A percentile compares a stretch with the other conserved stretches of the same genome.
phyloP scores from a whole-genome alignment of 1,284 basidiomycete genomes.

The Schizophyllum amplum region DNA sequence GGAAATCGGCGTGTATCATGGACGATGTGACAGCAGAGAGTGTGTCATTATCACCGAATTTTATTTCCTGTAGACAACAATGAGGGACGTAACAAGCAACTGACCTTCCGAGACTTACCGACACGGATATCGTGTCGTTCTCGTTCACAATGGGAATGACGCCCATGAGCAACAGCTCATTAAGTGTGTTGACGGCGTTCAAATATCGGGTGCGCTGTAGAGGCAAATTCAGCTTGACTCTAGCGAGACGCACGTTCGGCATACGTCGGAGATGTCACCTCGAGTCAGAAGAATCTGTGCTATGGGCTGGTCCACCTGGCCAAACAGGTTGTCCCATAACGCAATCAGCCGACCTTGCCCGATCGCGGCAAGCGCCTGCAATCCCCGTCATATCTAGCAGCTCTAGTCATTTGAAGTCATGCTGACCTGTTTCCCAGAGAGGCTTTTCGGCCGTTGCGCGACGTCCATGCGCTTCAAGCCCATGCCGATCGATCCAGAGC shows the following conservation, averaged over 20 bases:
- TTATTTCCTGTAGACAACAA: slow-evolving; percentile 71
- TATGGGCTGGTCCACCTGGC: slow-evolving; percentile 88
- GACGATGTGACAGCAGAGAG: slow-evolving; percentile 94
- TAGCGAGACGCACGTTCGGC: slow-evolving; percentile 24
- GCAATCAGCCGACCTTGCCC: slow-evolving; percentile 95
- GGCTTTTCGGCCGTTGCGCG: slow-evolving; percentile 70
- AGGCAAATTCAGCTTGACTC: slow-evolving; percentile 15
- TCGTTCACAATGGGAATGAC: slow-evolving; percentile 95
- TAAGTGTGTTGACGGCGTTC: slow-evolving; percentile 91
- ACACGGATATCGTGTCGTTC: slow-evolving; percentile 93
- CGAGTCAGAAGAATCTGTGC: slow-evolving; percentile 93
- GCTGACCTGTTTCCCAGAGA: slow-evolving; percentile 83
- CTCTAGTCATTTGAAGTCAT: neutral
- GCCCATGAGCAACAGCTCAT: slow-evolving; percentile 82
- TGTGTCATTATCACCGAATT: slow-evolving; percentile 99
- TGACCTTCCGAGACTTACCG: slow-evolving; percentile 43
- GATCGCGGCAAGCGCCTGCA: slow-evolving; percentile 88
- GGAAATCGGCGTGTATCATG: slow-evolving; percentile 96
- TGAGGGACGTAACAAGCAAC: neutral
- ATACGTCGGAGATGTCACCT: slow-evolving; percentile 93
- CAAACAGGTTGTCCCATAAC: slow-evolving; percentile 94
- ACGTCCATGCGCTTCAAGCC: slow-evolving; percentile 90
- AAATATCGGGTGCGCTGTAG: slow-evolving; percentile 81
- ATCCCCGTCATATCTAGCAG: neutral
- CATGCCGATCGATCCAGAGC: slow-evolving; percentile 94